Evolutionary conservation across 106 monocot genomes (phyloP), one percentile per base, ranked within the genome.

Genomic region (Dendrobium huoshanense): DNA sequence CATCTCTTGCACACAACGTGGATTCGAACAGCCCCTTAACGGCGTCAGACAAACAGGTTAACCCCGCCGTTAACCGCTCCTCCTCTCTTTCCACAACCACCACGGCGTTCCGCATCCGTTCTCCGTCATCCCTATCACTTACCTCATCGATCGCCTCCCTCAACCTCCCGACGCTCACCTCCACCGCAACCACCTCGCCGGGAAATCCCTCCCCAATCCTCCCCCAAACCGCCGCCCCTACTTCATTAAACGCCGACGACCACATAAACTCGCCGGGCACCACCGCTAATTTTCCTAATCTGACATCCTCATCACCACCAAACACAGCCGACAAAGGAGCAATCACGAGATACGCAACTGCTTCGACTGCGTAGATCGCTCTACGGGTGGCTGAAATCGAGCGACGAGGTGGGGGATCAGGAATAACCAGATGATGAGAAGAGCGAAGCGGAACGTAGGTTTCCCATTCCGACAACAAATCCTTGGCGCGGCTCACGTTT

Each of bases 321-420:
- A 93, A 67, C n/a, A 51, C 78, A 7, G 86, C 77, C 4, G 67
- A 25, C 11, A 88, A 37, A n/a, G 75, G 42, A 0, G 83, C 83
- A 43, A 80, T 67, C 16, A 88, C 80, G 7, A 93, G 83, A 6
- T 65, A 70, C 9, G 90, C 90, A 10, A 93, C 78, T 17, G 85
- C 86, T 18, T 88, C 88, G 9, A 91, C 93, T 59, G 93, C 87
- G 83, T 82, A 86, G 82, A 91, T 77, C 76, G 81, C 85, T 68
- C 82, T 75, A 3, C 47, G 74, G 70, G 86, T 77, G 29, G 85
- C 78, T 2, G 83, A 80, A 56, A 80, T 29, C 79, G 73, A 79
- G 40, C 83, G 80, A 27, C 85, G 83, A 6, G 79, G 85, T 0
- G 80, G 81, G 11, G 77, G 41, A n/a, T 45, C 31, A 7, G 27